phyloP scores from a whole-genome alignment of 495 filamentous ascomycete genomes.

The Xylaria longipes region DNA sequence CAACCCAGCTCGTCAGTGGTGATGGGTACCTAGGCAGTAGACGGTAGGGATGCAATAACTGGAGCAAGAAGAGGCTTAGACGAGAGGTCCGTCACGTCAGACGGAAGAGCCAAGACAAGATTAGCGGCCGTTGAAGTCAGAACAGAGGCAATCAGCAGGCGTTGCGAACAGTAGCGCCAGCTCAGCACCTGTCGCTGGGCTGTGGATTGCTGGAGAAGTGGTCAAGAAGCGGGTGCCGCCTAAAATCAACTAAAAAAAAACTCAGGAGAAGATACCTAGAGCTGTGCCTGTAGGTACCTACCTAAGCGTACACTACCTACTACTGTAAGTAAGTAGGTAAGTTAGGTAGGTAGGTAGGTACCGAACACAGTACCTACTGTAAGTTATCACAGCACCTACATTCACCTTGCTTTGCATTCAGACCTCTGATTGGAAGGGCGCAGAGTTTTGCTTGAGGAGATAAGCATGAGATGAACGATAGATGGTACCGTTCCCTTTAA shows the following conservation, averaged over 20 bases:
- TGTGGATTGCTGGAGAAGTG: not conserved
- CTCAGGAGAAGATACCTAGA: not conserved
- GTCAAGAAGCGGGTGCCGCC: not conserved
- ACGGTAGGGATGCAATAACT: slow-evolving; percentile 21
- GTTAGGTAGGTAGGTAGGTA: no score
- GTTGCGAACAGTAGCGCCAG: not conserved
- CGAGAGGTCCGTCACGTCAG: not conserved
- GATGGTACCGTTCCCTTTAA: not conserved
- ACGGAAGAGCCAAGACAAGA: not conserved
- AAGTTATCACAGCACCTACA: not conserved
- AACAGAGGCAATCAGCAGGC: not conserved
- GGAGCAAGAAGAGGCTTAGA: slow-evolving; percentile 22
- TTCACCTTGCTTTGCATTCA: slow-evolving; percentile 3
- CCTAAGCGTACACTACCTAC: not conserved
- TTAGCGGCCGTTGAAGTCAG: slow-evolving; percentile 1
- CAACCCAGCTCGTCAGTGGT: not conserved
- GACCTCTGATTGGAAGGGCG: not conserved
- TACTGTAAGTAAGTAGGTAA: no score
- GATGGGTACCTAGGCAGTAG: not conserved
- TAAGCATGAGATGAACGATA: not conserved
- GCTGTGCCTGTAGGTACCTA: slow-evolving; percentile 16
- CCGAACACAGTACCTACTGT: not conserved
- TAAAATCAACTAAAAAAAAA: not conserved
- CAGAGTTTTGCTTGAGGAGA: not conserved
- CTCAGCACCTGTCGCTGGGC: not conserved